phyloP scores from a whole-genome alignment of 768 basidiomycete genomes.

The Tylopilus vinaceipallidus region DNA sequence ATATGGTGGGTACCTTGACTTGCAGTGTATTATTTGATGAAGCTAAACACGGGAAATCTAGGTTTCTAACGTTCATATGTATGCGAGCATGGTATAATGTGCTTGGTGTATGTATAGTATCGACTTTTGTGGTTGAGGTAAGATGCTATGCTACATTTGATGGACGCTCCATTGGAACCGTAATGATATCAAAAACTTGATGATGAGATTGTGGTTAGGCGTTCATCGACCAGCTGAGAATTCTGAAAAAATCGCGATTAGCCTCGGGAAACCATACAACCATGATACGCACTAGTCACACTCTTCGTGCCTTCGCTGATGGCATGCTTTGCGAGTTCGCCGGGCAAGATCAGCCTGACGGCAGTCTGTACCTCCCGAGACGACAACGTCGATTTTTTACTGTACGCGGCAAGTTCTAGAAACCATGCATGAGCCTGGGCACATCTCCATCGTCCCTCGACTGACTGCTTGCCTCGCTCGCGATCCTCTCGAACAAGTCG shows the following conservation, averaged over 20 bases:
- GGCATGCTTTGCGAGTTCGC: conserved; percentile 72
- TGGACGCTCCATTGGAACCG: neutral
- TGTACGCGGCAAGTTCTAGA: conserved; percentile 61
- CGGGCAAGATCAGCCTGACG: conserved; percentile 68
- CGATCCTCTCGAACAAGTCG: conserved; percentile 61
- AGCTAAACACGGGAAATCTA: neutral
- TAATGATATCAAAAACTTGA: neutral
- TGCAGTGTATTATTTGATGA: too few relatives aligned
- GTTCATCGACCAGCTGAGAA: conserved; percentile 26
- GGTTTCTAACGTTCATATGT: conserved; percentile 22
- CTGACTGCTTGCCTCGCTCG: conserved; percentile 50
- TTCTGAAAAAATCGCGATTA: conserved; percentile 16
- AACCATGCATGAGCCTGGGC: neutral
- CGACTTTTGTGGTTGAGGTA: conserved; percentile 7
- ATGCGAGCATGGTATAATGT: neutral
- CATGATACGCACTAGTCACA: conserved; percentile 42
- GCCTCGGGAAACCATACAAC: neutral
- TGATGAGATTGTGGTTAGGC: neutral
- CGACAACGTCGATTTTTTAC: conserved; percentile 73
- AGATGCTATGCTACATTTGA: conserved; percentile 26
- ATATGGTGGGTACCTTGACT: conserved; percentile 60
- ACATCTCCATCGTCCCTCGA: neutral
- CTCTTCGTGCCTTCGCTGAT: conserved; percentile 73
- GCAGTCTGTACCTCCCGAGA: conserved; percentile 72
- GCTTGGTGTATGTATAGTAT: conserved; percentile 17